A percentile compares a stretch with the other conserved stretches of the same genome.
Evolutionary conservation across 257 asterid genomes (phyloP).

Genomic region (Linaria vulgaris): DNA sequence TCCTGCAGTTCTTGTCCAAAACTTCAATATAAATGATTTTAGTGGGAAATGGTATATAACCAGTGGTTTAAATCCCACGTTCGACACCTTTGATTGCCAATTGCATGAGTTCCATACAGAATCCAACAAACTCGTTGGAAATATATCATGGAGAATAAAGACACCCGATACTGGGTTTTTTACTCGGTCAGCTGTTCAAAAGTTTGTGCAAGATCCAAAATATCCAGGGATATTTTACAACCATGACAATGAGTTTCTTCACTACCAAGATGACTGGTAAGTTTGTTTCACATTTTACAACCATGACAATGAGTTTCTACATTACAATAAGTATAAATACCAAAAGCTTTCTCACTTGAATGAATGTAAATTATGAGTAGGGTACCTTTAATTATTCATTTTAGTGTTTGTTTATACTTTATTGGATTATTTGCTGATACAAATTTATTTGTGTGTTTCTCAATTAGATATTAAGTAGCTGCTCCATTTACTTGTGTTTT

Average conservation of each 20-base stretch:
- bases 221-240: conserved; percentile 86
- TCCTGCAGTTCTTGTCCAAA: conserved; percentile 64
- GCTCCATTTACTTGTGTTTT: too few species aligned
- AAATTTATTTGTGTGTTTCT: too few species aligned
- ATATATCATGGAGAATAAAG: conserved; percentile 70
- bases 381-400: too few species aligned
- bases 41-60: conserved; percentile 87
- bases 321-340: too few species aligned
- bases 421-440: too few species aligned
- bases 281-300: neutral
- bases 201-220: conserved; percentile 75
- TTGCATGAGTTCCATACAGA: conserved; percentile 89
- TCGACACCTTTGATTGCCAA: conserved; percentile 90
- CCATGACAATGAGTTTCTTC: conserved; percentile 93
- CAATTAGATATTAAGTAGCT: too few species aligned
- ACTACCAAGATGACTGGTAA: conserved; percentile 97
- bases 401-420: too few species aligned
- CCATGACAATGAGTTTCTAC: too few species aligned
- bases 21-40: conserved; percentile 71
- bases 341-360: too few species aligned
- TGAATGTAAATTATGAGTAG: too few species aligned
- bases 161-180: conserved; percentile 89
- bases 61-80: conserved; percentile 88
- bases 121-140: conserved; percentile 62
- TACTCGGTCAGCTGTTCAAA: conserved; percentile 76